These are phyloP conservation scores for Ormosia emarginata DNA, from an alignment of 306 rosid species.

Conservation along the genomic window DNA sequence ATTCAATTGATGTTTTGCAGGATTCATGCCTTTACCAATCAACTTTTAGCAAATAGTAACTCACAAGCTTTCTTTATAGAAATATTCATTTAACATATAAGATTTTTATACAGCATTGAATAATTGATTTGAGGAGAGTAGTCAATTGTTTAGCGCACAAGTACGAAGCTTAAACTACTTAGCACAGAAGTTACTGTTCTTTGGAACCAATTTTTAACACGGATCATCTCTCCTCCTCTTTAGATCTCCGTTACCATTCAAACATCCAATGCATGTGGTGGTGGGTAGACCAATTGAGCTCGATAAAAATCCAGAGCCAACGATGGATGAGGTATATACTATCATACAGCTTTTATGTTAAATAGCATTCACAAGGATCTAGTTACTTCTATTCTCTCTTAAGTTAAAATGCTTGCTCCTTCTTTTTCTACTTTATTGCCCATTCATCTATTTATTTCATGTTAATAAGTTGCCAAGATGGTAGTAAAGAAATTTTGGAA, in stretches of 20 bases:
- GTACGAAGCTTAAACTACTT: not conserved
- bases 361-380: not conserved
- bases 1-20: not conserved
- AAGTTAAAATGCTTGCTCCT: not conserved
- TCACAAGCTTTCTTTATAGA: not conserved
- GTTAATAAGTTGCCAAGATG: not conserved
- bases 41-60: not conserved
- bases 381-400: not conserved
- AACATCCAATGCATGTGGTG: conserved; percentile 77
- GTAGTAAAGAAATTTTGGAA: not conserved
- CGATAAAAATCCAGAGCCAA: conserved; percentile 69
- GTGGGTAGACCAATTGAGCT: conserved; percentile 89
- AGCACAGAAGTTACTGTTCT: not conserved
- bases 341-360: not conserved
- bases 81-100: not conserved
- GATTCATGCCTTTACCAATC: not conserved
- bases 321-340: conserved; percentile 47
- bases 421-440: not conserved
- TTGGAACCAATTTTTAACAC: not conserved
- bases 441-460: not conserved
- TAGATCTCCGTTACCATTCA: conserved; percentile 87
- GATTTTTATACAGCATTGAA: not conserved
- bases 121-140: not conserved
- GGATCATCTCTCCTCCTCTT: conserved; percentile 2
- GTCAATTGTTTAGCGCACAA: not conserved